Evolutionary conservation across 78 protist species (phyloP), one percentile per base, ranked within the genome.

Genomic region (Thecamonas trahens): DNA sequence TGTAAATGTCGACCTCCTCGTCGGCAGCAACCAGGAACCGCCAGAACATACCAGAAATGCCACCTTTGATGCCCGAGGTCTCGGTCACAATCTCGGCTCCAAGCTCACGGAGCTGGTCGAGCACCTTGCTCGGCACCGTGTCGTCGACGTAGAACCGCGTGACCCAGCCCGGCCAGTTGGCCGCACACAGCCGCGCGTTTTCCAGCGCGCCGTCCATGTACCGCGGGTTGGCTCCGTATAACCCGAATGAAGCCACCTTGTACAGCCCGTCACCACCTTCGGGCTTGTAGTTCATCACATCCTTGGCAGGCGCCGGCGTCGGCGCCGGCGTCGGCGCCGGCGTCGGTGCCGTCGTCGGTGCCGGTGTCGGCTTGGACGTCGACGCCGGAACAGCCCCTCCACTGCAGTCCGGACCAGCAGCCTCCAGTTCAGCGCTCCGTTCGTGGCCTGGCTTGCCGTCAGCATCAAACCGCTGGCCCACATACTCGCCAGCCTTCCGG

Each of bases 91-190:
- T 6, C 28, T 62, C 57, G 17, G 40, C 68, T 32, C 55, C 55
- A 1, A 3, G 32, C 37, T 18, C 15, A 9, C 28, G 26, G 3
- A 62, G 18, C 13, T 1, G 17, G 37, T 0, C 17, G n/a, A 24
- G 17, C n/a, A n/a, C n/a, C n/a, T n/a, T n/a, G n/a, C n/a, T n/a
- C 8, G 76, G 76, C 38, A 71, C 76, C 13, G 73, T 44, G 31
- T 0, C 14, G 28, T 71, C 76, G 22, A 69, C 29, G 39, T 71
- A 71, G 39, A 68, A 64, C 29, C 76, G 35, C 18, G 45, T 49
- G 11, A 24, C 32, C 76, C 76, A 71, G 32, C 68, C 76, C 18
- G 76, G 76, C 34, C 34, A 65, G 54, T 32, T 26, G 38, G 4
- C 3, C n/a, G 8, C 1, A 15, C 6, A 14, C 6, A 69, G n/a